Evolutionary conservation across 2,329 filamentous ascomycete species (phyloP), one percentile per base, ranked within the genome.

Genomic region (Drechslerella coelobrocha): DNA sequence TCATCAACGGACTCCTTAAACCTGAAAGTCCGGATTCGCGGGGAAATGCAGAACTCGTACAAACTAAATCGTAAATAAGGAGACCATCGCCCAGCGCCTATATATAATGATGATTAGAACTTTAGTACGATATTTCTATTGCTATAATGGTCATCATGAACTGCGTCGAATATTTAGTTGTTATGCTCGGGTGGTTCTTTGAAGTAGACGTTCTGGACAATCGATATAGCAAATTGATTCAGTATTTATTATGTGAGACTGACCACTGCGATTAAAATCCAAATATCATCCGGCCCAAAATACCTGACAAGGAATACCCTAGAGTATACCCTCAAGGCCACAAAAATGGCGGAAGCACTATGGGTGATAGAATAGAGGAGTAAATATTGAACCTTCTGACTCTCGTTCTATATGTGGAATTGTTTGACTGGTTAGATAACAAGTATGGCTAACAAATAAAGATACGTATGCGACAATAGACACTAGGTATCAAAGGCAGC

Each of bases 261-360:
- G 7, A 54, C 61, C 9, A 48, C 19, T 12, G 61, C 43, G 19
- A 66, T 24, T 17, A 66, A 9, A 39, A 66, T 66, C 54, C 61
- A 66, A 37, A 66, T 23, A 50, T 66, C 61, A 54, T 66, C 61
- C 41, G 53, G 47, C n/a, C 61, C 61, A 48, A 60, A 66, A 39
- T 66, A 66, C 29, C 34, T 60, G 6, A 66, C 61, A 2, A 66
- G 10, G 5, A 60, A 66, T 12, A 60, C 37, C n/a, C 61, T 31
- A 0, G 61, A 55, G 34, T 66, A 66, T 39, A 66, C 21, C 14
- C 61, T 50, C n/a, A 54, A 23, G 2, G 37, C 37, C 4, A 66
- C 8, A 19, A 60, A 66, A 7, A 66, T 59, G 39, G 34, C 14
- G 1, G 61, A 52, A 29, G 41, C 1, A 2, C 14, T 19, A 45